phyloP scores from a whole-genome alignment of 2,329 filamentous ascomycete species.

The Microdochium nivale region DNA sequence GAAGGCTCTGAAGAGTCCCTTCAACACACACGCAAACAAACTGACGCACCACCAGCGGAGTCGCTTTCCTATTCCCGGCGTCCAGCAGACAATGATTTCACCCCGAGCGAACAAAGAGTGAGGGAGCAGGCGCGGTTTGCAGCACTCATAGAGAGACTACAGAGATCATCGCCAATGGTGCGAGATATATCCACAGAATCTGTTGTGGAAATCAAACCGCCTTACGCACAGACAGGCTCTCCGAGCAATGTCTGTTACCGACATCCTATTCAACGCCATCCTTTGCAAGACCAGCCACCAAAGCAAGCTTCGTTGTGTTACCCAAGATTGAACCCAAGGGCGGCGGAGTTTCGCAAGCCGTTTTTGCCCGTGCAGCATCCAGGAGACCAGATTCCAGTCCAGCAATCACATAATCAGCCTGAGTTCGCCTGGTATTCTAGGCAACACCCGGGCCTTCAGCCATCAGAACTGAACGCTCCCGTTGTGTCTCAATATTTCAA shows the following conservation, averaged over 20 bases:
- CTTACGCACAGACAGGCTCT: background rate
- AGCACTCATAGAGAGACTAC: conserved; percentile 11
- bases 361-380: background rate
- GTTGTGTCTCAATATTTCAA: background rate
- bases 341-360: conserved; percentile 12
- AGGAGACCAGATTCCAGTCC: background rate
- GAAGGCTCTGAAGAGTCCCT: too few species aligned
- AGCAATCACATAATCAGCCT: background rate
- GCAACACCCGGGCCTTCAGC: background rate
- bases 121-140: conserved; percentile 8
- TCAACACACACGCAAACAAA: too few species aligned
- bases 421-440: background rate
- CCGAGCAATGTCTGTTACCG: background rate
- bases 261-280: background rate
- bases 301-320: background rate
- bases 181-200: background rate
- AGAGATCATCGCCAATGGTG: conserved; percentile 9
- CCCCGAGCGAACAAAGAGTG: background rate
- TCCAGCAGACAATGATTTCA: background rate
- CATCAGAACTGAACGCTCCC: background rate
- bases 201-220: conserved; percentile 1
- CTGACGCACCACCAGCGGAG: background rate
- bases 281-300: background rate
- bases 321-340: conserved; percentile 13
- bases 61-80: background rate